phyloP scores from a whole-genome alignment of 306 rosid species.

The Cucurbita maxima region DNA sequence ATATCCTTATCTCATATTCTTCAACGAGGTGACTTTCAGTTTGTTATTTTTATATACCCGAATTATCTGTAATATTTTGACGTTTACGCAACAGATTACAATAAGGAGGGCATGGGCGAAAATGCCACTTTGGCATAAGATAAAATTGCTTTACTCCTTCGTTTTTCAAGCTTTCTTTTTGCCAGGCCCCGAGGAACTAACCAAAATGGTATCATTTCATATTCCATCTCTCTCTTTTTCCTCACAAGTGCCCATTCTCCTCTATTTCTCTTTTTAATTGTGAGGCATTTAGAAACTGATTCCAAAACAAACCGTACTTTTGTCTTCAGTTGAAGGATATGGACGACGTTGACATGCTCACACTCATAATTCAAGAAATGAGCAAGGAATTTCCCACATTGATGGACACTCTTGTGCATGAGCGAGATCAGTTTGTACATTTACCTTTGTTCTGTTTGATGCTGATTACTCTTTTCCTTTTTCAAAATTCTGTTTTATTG shows the following conservation, averaged over 20 bases:
- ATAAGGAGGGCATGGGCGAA: conserved; percentile 75
- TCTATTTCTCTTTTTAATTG: neutral
- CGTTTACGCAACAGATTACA: conserved; percentile 47
- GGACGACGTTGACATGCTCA: conserved; percentile 83
- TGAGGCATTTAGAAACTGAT: neutral
- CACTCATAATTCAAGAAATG: conserved; percentile 85
- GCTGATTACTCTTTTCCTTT: neutral
- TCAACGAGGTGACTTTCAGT: neutral
- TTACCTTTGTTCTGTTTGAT: neutral
- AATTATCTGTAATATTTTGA: neutral
- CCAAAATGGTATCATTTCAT: conserved; percentile 48
- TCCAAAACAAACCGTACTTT: neutral
- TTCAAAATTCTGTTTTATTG: neutral
- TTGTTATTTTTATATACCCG: neutral
- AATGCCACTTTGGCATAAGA: conserved; percentile 90
- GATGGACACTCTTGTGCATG: conserved; percentile 89
- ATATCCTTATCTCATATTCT: neutral
- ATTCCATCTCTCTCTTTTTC: neutral
- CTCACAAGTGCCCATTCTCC: neutral
- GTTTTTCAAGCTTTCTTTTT: conserved; percentile 69
- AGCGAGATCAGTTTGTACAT: conserved; percentile 70
- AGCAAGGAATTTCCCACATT: conserved; percentile 83
- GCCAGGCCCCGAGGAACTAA: conserved; percentile 66
- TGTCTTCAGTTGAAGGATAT: conserved; percentile 64
- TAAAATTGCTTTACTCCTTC: conserved; percentile 51